Percentiles rank a stretch among this genome's conserved stretches.
Conservation (phyloP, 2,329 filamentous ascomycete genomes). For the Beauveria pseudobassiana region DNA sequence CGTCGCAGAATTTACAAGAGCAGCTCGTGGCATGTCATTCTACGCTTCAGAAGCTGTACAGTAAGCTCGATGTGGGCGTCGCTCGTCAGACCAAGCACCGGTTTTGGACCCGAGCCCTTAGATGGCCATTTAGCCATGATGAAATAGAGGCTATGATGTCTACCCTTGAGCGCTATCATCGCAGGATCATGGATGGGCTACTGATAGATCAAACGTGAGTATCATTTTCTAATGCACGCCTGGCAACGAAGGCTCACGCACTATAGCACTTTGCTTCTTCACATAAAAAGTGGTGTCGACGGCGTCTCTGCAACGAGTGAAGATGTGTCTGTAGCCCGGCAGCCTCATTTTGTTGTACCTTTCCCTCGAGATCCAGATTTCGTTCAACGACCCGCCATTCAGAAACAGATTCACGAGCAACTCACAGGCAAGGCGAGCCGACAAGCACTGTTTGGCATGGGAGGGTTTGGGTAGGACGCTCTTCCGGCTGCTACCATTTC, state of each 20-base stretch:
- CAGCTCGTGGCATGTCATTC: background rate
- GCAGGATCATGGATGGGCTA: conserved; percentile 7
- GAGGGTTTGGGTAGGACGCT: too few relatives aligned
- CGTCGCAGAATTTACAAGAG: background rate
- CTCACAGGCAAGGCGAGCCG: too few relatives aligned
- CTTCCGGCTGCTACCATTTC: too few relatives aligned
- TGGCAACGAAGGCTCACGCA: background rate
- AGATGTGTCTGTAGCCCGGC: too few relatives aligned
- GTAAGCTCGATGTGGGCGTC: background rate
- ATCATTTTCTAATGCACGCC: background rate
- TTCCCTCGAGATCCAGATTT: too few relatives aligned
- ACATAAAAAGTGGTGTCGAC: background rate
- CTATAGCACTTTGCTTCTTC: conserved; percentile 4
- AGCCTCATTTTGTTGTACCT: too few relatives aligned
- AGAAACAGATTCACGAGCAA: too few relatives aligned
- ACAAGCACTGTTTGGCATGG: too few relatives aligned
- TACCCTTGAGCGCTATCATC: conserved; percentile 4
- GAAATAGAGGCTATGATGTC: background rate
- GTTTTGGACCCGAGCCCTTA: conserved; percentile 1
- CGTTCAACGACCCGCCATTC: too few relatives aligned
- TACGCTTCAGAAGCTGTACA: background rate
- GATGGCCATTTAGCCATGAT: conserved; percentile 7
- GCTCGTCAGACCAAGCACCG: conserved; percentile 3
- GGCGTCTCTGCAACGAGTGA: too few relatives aligned
- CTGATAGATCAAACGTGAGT: conserved; percentile 10